Base-by-base conservation (phyloP, 129 eudicot genomes). In the Smallanthus sonchifolius region DNA sequence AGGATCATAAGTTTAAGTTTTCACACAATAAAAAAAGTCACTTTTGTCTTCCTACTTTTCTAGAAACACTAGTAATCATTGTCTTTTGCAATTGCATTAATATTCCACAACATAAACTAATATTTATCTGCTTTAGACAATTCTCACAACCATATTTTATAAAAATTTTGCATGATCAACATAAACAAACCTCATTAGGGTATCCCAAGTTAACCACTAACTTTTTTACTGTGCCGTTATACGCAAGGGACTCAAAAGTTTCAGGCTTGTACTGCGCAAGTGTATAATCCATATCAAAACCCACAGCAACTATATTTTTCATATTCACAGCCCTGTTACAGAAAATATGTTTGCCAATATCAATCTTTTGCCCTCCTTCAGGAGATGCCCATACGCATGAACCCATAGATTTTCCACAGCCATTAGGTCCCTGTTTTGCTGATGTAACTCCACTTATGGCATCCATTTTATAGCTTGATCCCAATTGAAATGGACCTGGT, bases 191-290 rank as follows among this genome's bases (percentile, higher is more conserved):
- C 97, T 94, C 91, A 36, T 78, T n/a, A 67, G 97, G 97, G 86
- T 94, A 94, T 42, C 93, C 96, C 77, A 94, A 82, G 82, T 94
- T 91, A 82, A 77, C 62, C 76, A 94, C 99, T 61, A 94, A 86
- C 94, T 94, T 94, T 79, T 83, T 91, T 70, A 94, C 85, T n/a
- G 99, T 94, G 85, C 99, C 99, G 36, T 80, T 89, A 67, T 94
- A 94, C 36, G 99, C 99, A 83, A 94, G 99, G 16, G 99, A 85
- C 77, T 94, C 99, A 72, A 94, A 94, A 44, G 99, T 94, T 71
- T 94, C 97, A 28, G 99, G 91, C 74, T 86, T 94, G 85, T 94
- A 94, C 51, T 94, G 99, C 36, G 99, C 99, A 76, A 94, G 77
- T 4, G 98, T 92, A 59, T 92, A 92, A 78, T 92, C 98, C 98